Percentiles rank a stretch among this genome's conserved stretches.
These are phyloP conservation scores for Solanum bulbocastanum DNA, from an alignment of 257 asterid species.

Conservation along the genomic window DNA sequence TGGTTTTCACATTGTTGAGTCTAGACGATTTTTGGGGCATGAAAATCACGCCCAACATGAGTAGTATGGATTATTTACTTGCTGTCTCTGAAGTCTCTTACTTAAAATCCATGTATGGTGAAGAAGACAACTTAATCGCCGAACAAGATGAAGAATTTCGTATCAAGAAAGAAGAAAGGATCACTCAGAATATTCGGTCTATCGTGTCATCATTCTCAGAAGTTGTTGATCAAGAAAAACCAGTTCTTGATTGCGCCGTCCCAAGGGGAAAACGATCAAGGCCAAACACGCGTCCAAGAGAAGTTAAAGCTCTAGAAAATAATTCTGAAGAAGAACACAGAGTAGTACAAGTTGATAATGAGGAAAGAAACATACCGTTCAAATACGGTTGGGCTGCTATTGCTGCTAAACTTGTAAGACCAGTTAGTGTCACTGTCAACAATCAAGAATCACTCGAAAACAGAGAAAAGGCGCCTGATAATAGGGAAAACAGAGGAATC, in stretches of 20 bases:
- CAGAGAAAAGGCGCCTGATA: not conserved
- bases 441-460: not conserved
- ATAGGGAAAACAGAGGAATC: not conserved
- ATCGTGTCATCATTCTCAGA: not conserved
- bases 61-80: not conserved
- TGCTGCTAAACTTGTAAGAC: not conserved
- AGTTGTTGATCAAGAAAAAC: not conserved
- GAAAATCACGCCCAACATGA: not conserved
- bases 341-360: not conserved
- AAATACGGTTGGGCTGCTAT: not conserved
- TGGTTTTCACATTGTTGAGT: not conserved
- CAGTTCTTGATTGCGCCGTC: not conserved
- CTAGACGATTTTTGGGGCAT: not conserved
- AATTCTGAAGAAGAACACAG: not conserved
- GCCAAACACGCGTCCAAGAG: not conserved
- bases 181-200: not conserved
- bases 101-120: not conserved
- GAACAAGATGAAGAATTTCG: not conserved
- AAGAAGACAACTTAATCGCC: not conserved
- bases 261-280: not conserved
- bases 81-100: not conserved
- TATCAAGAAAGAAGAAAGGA: not conserved
- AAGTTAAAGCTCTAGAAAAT: not conserved
- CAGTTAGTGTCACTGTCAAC: not conserved
- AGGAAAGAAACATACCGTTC: not conserved